Percentiles rank a stretch among this genome's conserved stretches.
phyloP scores from a whole-genome alignment of 2,329 filamentous ascomycete genomes.

The Colletotrichum agaves region DNA sequence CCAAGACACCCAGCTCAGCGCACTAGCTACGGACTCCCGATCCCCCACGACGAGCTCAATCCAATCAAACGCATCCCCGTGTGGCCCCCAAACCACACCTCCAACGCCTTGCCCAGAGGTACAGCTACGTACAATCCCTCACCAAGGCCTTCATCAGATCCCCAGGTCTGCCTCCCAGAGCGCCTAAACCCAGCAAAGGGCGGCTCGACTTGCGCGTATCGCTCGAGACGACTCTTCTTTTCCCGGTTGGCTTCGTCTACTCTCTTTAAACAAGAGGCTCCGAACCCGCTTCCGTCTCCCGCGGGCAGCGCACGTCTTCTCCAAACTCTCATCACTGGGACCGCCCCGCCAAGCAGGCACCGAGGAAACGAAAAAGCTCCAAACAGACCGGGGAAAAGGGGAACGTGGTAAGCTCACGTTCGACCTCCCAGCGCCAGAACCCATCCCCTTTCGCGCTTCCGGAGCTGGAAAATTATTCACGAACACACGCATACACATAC shows the following conservation, averaged over 20 bases:
- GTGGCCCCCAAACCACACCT: conserved; percentile 1
- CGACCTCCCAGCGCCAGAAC: not conserved
- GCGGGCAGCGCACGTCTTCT: not conserved
- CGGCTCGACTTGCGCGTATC: no score
- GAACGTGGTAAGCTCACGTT: no score
- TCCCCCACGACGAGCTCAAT: not conserved
- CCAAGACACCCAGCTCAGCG: no score
- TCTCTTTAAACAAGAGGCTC: no score
- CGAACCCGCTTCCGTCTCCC: not conserved
- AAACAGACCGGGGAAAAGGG: not conserved
- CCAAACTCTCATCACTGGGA: not conserved
- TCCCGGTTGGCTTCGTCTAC: no score
- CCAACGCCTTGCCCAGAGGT: not conserved
- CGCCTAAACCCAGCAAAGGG: no score
- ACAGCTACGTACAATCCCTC: not conserved
- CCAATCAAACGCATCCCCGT: conserved; percentile 21
- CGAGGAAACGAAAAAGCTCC: not conserved
- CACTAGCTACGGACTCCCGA: not conserved
- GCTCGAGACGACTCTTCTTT: no score
- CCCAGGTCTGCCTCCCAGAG: no score
- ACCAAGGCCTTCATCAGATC: not conserved
- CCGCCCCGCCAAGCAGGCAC: not conserved
- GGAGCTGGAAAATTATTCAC: not conserved
- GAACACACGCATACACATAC: not conserved
- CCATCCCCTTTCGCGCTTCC: not conserved